These are phyloP conservation scores for Colletotrichum theobromicola DNA, from an alignment of 2,329 filamentous ascomycete species.

Conservation along the genomic window DNA sequence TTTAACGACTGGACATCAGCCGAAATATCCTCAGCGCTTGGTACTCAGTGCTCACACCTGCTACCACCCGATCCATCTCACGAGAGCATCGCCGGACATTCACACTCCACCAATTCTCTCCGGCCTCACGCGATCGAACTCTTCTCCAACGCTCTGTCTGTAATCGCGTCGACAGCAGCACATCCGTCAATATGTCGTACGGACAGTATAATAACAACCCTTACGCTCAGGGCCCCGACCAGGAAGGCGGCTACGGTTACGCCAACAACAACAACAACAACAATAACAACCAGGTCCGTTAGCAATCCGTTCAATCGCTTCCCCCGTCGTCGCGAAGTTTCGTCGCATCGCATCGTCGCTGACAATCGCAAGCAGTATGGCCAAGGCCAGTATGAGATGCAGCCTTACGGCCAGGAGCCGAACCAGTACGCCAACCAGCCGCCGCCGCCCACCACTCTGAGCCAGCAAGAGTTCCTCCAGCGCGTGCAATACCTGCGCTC, in stretches of 20 bases:
- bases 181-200: constrained; percentile 59
- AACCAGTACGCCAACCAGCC: constrained; percentile 23
- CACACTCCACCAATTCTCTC: neutral
- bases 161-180: neutral
- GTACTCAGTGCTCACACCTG: neutral
- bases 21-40: constrained; percentile 10
- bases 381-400: constrained; percentile 59
- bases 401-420: constrained; percentile 49
- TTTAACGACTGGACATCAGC: constrained; percentile 21
- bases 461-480: constrained; percentile 70
- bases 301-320: neutral
- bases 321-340: neutral
- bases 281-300: constrained; percentile 42
- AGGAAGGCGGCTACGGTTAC: constrained; percentile 52
- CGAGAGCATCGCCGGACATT: neutral
- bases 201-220: constrained; percentile 69
- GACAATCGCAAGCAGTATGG: constrained; percentile 22
- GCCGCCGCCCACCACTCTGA: constrained; percentile 42
- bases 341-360: neutral
- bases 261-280: constrained; percentile 23
- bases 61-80: constrained; percentile 7
- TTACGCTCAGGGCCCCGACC: constrained; percentile 59
- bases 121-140: neutral
- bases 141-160: neutral
- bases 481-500: constrained; percentile 71